These are phyloP conservation scores for Talaromyces sp. DNA, from an alignment of 2,329 filamentous ascomycete species.

Conservation along the genomic window DNA sequence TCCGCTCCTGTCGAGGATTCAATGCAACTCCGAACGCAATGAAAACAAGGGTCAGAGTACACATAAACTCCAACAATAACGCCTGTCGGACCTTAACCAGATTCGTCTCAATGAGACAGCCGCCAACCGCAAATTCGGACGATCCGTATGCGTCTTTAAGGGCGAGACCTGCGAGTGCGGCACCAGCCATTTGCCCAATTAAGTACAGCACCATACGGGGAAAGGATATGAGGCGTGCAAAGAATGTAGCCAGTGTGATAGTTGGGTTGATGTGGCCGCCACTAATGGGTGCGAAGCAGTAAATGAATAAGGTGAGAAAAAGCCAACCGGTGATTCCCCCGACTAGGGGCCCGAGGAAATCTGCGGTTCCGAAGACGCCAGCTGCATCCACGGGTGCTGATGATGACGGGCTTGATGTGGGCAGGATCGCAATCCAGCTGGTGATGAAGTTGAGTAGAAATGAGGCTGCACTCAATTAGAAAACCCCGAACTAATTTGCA, in stretches of 20 bases:
- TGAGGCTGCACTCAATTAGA: not conserved
- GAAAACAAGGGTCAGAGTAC: conserved; percentile 46
- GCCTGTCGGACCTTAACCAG: conserved; percentile 39
- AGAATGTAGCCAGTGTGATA: conserved; percentile 53
- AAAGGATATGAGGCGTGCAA: conserved; percentile 49
- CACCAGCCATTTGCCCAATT: conserved; percentile 45
- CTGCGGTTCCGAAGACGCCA: conserved; percentile 28
- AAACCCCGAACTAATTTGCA: not conserved
- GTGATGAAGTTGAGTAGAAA: conserved; percentile 4
- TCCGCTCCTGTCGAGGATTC: conserved; percentile 50
- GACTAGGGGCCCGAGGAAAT: conserved; percentile 31
- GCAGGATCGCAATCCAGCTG: conserved; percentile 23
- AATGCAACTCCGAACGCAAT: conserved; percentile 53
- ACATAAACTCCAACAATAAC: conserved; percentile 49
- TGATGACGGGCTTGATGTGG: conserved; percentile 4
- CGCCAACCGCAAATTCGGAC: conserved; percentile 32
- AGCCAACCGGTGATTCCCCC: conserved; percentile 41
- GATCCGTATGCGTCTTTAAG: conserved; percentile 33
- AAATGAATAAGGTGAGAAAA: conserved; percentile 49
- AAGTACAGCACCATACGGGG: conserved; percentile 50
- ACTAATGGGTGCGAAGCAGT: conserved; percentile 47
- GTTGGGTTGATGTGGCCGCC: conserved; percentile 54
- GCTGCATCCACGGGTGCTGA: conserved; percentile 23
- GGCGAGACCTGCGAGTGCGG: conserved; percentile 44
- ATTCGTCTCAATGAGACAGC: conserved; percentile 37